Conservation (phyloP, 495 filamentous ascomycete species). For the Trichoderma virens region DNA sequence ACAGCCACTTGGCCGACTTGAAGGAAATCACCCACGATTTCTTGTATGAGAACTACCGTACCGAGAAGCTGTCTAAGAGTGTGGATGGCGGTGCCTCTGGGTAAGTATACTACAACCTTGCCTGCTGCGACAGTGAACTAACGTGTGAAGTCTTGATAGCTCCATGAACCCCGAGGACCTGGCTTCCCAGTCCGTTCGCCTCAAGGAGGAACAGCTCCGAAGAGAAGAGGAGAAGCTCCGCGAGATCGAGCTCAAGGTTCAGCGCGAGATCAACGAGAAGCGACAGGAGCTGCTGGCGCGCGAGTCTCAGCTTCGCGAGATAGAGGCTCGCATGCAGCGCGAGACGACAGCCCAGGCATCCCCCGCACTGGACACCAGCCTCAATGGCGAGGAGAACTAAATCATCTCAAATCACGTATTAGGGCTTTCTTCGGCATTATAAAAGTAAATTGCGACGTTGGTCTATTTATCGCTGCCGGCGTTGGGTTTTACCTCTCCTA, state of each 20-base stretch:
- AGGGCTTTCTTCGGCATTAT: conserved; percentile 2
- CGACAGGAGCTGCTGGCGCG: conserved; percentile 95
- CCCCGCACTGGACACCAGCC: not conserved
- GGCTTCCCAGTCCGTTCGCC: conserved; percentile 89
- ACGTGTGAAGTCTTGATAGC: conserved; percentile 49
- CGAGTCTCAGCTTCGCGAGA: conserved; percentile 96
- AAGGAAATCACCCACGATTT: conserved; percentile 99
- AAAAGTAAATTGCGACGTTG: conserved; percentile 8
- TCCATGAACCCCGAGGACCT: conserved; percentile 97
- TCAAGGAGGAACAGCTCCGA: conserved; percentile 98
- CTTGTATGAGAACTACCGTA: conserved; percentile 99
- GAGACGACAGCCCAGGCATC: conserved; percentile 28
- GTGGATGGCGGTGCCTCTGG: conserved; percentile 80
- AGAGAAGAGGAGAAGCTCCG: conserved; percentile 99
- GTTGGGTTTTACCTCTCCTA: conserved; percentile 29
- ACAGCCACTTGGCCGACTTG: conserved; percentile 93
- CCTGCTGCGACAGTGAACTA: conserved; percentile 20
- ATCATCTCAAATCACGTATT: not conserved
- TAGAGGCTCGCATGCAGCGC: conserved; percentile 57
- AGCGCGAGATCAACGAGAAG: conserved; percentile 99
- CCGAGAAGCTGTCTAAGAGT: conserved; percentile 99
- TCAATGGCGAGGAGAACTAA: conserved; percentile 1
- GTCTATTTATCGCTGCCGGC: conserved; percentile 24
- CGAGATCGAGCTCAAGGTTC: conserved; percentile 98
- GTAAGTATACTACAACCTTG: conserved; percentile 48